Evolutionary conservation across 495 filamentous ascomycete species (phyloP).

Genomic region (Talaromyces stipitatus): DNA sequence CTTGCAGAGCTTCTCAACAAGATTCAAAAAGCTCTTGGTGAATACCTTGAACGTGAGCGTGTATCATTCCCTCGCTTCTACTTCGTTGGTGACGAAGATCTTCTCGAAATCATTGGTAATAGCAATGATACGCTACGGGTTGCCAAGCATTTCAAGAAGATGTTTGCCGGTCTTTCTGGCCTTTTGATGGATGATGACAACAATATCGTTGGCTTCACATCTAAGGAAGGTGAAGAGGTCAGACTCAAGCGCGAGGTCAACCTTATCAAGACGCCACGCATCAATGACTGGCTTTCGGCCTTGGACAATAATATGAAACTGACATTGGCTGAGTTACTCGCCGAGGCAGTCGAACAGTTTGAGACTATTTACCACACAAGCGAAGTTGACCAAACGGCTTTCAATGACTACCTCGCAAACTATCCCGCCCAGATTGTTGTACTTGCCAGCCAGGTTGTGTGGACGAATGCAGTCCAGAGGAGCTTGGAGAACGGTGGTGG

Average conservation of each 20-base stretch:
- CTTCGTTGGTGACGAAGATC: constrained; percentile 96
- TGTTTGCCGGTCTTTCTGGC: constrained; percentile 94
- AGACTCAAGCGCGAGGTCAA: constrained; percentile 83
- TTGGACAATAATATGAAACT: constrained; percentile 91
- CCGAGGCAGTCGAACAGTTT: constrained; percentile 70
- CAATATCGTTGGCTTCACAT: constrained; percentile 83
- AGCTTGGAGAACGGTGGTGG: constrained; percentile 62
- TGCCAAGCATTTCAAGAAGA: constrained; percentile 98
- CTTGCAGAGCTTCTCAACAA: constrained; percentile 94
- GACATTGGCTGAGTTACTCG: constrained; percentile 82
- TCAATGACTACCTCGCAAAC: constrained; percentile 67
- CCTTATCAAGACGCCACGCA: constrained; percentile 82
- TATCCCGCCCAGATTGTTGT: constrained; percentile 96
- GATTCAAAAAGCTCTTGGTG: constrained; percentile 97
- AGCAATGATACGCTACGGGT: constrained; percentile 94
- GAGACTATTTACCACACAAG: constrained; percentile 59
- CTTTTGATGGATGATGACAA: constrained; percentile 86
- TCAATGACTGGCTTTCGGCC: constrained; percentile 95
- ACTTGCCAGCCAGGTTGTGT: constrained; percentile 88
- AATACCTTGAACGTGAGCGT: constrained; percentile 96
- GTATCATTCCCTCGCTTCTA: constrained; percentile 98
- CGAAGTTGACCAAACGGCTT: constrained; percentile 54
- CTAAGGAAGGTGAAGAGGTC: constrained; percentile 91
- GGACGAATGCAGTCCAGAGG: constrained; percentile 77
- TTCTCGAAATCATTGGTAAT: constrained; percentile 99